Percentiles rank a stretch among this genome's conserved stretches.
Conservation (phyloP, 2,329 filamentous ascomycete species). For the Septoria petroselini region DNA sequence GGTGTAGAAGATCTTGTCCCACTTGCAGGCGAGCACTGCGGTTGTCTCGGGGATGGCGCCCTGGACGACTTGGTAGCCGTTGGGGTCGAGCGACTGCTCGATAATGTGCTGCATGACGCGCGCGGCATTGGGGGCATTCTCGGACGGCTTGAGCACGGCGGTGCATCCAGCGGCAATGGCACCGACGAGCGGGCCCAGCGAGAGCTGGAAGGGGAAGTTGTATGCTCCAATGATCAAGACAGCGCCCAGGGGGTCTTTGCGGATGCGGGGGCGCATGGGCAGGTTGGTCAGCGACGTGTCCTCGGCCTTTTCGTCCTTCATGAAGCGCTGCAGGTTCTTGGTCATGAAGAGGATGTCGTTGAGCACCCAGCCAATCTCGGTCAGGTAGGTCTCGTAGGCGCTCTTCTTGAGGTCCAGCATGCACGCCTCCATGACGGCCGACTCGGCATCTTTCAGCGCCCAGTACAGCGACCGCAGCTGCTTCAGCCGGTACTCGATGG, state of each 20-base stretch:
- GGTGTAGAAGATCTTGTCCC: constrained; percentile 98
- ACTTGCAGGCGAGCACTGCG: constrained; percentile 79
- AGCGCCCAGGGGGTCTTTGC: constrained; percentile 82
- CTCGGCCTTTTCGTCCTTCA: constrained; percentile 71
- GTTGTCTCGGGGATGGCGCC: constrained; percentile 78
- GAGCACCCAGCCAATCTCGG: constrained; percentile 74
- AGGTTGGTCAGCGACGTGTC: constrained; percentile 68
- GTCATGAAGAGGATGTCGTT: constrained; percentile 77
- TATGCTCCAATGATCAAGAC: constrained; percentile 83
- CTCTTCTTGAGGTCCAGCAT: constrained; percentile 76
- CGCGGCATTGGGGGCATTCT: constrained; percentile 71
- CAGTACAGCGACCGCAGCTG: constrained; percentile 96
- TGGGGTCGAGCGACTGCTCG: constrained; percentile 69
- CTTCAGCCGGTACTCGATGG: constrained; percentile 73
- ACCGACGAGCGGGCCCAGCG: constrained; percentile 74
- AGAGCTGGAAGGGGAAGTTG: constrained; percentile 88
- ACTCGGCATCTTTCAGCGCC: constrained; percentile 75
- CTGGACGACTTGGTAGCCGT: constrained; percentile 74
- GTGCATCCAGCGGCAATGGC: constrained; percentile 92
- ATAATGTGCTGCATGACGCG: constrained; percentile 78
- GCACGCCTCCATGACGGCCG: constrained; percentile 70
- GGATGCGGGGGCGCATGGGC: constrained; percentile 69
- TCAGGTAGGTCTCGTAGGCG: constrained; percentile 67
- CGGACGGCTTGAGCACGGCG: constrained; percentile 84
- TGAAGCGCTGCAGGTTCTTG: constrained; percentile 75